Evolutionary conservation across 2,329 filamentous ascomycete species (phyloP).

Genomic region (Colletotrichum brevisporum): DNA sequence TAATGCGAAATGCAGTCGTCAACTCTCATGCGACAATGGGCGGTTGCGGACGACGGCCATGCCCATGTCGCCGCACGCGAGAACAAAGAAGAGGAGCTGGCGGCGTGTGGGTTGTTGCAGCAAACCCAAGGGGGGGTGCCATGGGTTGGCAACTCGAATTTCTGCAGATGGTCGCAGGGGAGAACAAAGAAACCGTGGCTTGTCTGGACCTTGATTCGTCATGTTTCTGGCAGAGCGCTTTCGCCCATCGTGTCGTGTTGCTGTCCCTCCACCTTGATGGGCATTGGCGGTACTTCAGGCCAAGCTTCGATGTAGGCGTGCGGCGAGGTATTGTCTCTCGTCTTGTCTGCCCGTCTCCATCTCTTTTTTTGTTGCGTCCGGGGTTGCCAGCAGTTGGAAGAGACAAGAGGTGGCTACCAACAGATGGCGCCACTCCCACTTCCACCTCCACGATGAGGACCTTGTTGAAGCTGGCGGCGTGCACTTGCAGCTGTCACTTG

Average conservation of each 20-base stretch:
- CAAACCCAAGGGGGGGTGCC: constrained; percentile 24
- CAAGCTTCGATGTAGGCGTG: constrained; percentile 16
- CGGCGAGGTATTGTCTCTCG: not conserved
- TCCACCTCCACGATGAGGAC: not conserved
- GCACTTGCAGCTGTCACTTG: constrained; percentile 17
- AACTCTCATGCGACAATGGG: constrained; percentile 34
- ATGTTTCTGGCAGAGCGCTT: constrained; percentile 32
- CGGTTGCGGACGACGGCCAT: constrained; percentile 38
- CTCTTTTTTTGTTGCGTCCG: constrained; percentile 11
- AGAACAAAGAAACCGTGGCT: constrained; percentile 37
- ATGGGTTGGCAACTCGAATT: constrained; percentile 12
- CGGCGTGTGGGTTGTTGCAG: constrained; percentile 26
- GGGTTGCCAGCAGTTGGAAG: not conserved
- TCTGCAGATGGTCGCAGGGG: constrained; percentile 30
- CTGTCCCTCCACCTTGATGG: constrained; percentile 10
- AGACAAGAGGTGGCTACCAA: not conserved
- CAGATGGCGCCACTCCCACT: not conserved
- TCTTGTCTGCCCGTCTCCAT: not conserved
- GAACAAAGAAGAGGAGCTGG: constrained; percentile 37
- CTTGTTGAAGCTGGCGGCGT: constrained; percentile 30
- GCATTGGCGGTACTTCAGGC: not conserved
- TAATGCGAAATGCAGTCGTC: constrained; percentile 30
- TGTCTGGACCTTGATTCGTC: constrained; percentile 36
- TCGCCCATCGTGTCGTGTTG: constrained; percentile 17
- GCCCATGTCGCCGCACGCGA: constrained; percentile 34